Evolutionary conservation across 2,329 filamentous ascomycete genomes (phyloP).

Genomic region (Fusarium ramigenum): DNA sequence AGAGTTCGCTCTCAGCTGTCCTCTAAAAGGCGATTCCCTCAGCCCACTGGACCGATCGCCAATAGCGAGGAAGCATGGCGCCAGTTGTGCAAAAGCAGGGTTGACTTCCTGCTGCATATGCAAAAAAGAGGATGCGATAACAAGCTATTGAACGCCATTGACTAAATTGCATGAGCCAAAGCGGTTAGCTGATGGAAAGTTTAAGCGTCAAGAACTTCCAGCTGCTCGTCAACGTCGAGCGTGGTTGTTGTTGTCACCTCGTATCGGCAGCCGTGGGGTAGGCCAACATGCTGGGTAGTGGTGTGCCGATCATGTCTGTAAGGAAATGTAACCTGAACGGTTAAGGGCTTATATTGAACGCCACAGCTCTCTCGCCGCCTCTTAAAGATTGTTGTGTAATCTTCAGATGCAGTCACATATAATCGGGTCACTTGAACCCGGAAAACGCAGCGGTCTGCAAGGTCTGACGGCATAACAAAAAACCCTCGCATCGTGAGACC

Average conservation of each 20-base stretch:
- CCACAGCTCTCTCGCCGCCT: conserved; percentile 23
- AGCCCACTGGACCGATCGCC: not conserved
- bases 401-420: conserved; percentile 5
- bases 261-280: conserved; percentile 27
- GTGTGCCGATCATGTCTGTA: conserved; percentile 26
- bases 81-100: conserved; percentile 7
- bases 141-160: conserved; percentile 18
- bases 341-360: conserved; percentile 24
- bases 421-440: conserved; percentile 16
- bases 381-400: conserved; percentile 17
- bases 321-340: conserved; percentile 29
- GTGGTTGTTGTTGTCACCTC: conserved; percentile 23
- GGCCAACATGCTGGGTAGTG: conserved; percentile 18
- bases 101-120: conserved; percentile 1
- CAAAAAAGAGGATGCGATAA: conserved; percentile 9
- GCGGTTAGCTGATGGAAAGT: conserved; percentile 19
- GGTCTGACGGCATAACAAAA: conserved; percentile 18
- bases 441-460: conserved; percentile 13
- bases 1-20: conserved; percentile 16
- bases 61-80: conserved; percentile 11
- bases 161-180: conserved; percentile 1
- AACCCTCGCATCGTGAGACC: conserved; percentile 21
- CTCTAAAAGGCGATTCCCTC: not conserved
- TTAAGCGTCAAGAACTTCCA: conserved; percentile 13
- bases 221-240: conserved; percentile 1